Base-by-base conservation (phyloP, 495 filamentous ascomycete species). In the Penicillium maclennaniae region DNA sequence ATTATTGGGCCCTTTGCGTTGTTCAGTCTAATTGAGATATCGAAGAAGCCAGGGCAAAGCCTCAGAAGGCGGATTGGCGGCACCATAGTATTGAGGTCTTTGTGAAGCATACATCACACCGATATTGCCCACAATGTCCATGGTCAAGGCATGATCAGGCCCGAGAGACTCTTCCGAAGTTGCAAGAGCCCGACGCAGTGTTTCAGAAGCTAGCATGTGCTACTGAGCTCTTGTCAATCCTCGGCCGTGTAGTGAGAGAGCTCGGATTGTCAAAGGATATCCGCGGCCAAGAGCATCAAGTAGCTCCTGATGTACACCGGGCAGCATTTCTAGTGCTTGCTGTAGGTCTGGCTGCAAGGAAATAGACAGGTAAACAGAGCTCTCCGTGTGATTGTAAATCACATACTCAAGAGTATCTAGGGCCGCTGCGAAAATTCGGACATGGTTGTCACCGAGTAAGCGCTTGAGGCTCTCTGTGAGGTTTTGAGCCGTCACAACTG, bases 181-280 rank as follows among this genome's bases (percentile, higher is more conserved):
- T n/a, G 69, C 55, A 0, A 73, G 62, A 7, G 65, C 70, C 7
- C 69, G 69, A 0, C 70, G 69, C 7, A 71, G 52, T 1, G 66
- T 68, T 45, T 73, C 70, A 0, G 66, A 70, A 0, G 69, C 56
- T 16, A 54, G 50, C 16, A 61, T 47, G 6, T 38, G 55, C 40
- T 59, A 49, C 6, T 65, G 48, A 10, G 61, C 53, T 16, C 63
- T 53, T 6, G 55, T 60, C 16, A 67, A 53, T 5, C 49, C 59
- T 23, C 53, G 55, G 1, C 67, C 69, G 8, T 59, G 47, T 1
- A 73, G 51, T 12, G 54, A 58, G 34, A 70, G 48, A n/a, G 63
- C 55, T 6, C 66, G 59, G 37, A 73, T 63, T 7, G 64, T 56
- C 15, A 67, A 45, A 0, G 66, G 61, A 25, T 73, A 63, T 0